These are phyloP conservation scores for Verticillium longisporum DNA, from an alignment of 2,329 filamentous ascomycete genomes.

Conservation along the genomic window DNA sequence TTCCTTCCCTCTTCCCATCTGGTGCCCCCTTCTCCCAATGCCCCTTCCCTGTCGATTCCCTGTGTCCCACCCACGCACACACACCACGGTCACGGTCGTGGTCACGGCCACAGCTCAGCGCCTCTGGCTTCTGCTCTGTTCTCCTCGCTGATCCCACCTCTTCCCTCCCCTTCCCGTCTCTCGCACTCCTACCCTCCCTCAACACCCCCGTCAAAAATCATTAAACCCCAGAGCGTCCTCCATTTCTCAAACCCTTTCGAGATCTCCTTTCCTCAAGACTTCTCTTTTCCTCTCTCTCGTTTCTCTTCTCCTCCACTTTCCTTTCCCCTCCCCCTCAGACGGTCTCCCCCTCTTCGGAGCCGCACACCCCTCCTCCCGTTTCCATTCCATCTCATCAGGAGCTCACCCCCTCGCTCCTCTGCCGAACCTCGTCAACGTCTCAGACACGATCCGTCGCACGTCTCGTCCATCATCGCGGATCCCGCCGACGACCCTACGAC, in stretches of 20 bases:
- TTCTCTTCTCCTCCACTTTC: conserved; percentile 19
- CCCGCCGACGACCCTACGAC: conserved; percentile 17
- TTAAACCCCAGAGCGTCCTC: conserved; percentile 32
- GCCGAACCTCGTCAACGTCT: conserved; percentile 10
- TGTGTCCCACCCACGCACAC: conserved; percentile 4
- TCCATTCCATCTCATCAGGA: conserved; percentile 15
- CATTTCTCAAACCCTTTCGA: conserved; percentile 28
- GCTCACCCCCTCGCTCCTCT: conserved; percentile 13
- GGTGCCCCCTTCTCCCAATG: conserved; percentile 2
- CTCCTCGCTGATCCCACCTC: conserved; percentile 7
- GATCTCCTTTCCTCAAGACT: conserved; percentile 31
- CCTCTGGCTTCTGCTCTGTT: conserved; percentile 2
- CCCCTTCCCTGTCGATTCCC: conserved; percentile 1
- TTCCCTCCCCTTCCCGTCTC: conserved; percentile 5
- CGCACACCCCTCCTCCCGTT: conserved; percentile 19
- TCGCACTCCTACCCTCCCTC: conserved; percentile 15
- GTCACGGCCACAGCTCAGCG: conserved; percentile 4
- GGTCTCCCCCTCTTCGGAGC: conserved; percentile 13
- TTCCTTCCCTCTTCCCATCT: conserved; percentile 1
- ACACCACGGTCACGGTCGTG: not conserved
- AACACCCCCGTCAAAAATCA: conserved; percentile 24
- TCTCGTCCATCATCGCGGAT: conserved; percentile 15
- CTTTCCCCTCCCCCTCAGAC: conserved; percentile 18
- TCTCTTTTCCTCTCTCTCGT: conserved; percentile 29
- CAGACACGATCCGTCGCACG: conserved; percentile 21